Conservation (phyloP, 2,329 filamentous ascomycete genomes). For the Fusarium heterosporum region DNA sequence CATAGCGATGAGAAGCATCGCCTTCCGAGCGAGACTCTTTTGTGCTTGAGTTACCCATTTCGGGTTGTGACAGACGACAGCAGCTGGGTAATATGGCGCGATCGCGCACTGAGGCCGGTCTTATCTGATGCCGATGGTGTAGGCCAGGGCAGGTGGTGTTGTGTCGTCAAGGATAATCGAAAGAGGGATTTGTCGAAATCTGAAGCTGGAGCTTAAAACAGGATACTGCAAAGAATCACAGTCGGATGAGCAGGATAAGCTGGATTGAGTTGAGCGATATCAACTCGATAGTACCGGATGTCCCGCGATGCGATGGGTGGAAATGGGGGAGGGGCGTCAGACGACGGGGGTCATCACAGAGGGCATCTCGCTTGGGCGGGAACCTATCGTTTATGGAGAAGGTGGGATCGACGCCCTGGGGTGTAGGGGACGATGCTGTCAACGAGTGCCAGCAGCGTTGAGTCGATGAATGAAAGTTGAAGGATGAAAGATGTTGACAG, state of each 20-base stretch:
- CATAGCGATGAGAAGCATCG: slow-evolving; percentile 40
- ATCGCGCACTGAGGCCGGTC: slow-evolving; percentile 34
- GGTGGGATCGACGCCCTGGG: slow-evolving; percentile 14
- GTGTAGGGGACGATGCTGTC: background rate
- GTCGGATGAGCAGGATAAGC: background rate
- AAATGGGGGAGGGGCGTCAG: slow-evolving; percentile 43
- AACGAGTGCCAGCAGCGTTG: background rate
- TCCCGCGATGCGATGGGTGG: slow-evolving; percentile 35
- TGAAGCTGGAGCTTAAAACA: background rate
- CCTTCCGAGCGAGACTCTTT: slow-evolving; percentile 54
- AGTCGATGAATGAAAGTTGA: background rate
- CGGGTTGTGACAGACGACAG: slow-evolving; percentile 17
- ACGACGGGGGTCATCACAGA: slow-evolving; percentile 44
- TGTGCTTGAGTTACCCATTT: slow-evolving; percentile 56
- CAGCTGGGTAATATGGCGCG: slow-evolving; percentile 26
- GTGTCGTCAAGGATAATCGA: slow-evolving; percentile 10
- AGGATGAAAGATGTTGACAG: slow-evolving; percentile 20
- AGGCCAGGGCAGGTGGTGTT: slow-evolving; percentile 9
- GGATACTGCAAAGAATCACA: background rate
- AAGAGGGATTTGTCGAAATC: background rate
- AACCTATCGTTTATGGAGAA: slow-evolving; percentile 30
- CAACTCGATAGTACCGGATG: slow-evolving; percentile 39
- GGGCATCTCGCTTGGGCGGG: slow-evolving; percentile 42
- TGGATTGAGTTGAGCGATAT: slow-evolving; percentile 28
- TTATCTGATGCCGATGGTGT: slow-evolving; percentile 12